A percentile compares a stretch with the other conserved stretches of the same genome.
Evolutionary conservation across 805 yeast genomes (phyloP).

Genomic region (Saturnispora mendoncae): DNA sequence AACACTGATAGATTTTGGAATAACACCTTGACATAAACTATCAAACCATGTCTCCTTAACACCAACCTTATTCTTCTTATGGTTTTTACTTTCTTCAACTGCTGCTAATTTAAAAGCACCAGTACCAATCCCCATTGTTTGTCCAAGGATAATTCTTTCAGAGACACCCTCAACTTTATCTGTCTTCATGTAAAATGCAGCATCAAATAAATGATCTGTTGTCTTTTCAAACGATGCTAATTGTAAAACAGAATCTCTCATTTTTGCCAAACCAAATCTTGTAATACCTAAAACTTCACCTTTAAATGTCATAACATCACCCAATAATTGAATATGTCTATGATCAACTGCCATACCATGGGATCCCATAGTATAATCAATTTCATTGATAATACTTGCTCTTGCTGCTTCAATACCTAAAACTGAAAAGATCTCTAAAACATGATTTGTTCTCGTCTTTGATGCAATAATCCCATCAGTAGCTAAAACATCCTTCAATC

Average conservation of each 20-base stretch:
- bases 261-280: conserved; percentile 93
- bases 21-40: conserved; percentile 27
- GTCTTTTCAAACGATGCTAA: conserved; percentile 97
- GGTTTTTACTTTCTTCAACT: conserved; percentile 30
- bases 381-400: conserved; percentile 83
- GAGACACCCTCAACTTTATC: conserved; percentile 96
- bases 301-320: conserved; percentile 98
- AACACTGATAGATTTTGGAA: conserved; percentile 16
- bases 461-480: conserved; percentile 94
- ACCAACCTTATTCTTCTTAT: conserved; percentile 22
- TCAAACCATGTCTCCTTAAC: conserved; percentile 44
- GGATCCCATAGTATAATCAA: conserved; percentile 95
- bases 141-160: conserved; percentile 95
- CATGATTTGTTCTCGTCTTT: conserved; percentile 83
- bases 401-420: conserved; percentile 98
- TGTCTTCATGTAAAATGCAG: conserved; percentile 94
- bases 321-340: conserved; percentile 93
- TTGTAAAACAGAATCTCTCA: conserved; percentile 97
- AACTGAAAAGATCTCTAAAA: conserved; percentile 79
- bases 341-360: conserved; percentile 99
- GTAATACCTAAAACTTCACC: conserved; percentile 98
- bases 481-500: conserved; percentile 90
- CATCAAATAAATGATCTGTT: conserved; percentile 96
- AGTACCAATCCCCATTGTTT: conserved; percentile 95
- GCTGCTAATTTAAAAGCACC: conserved; percentile 87